phyloP scores from a whole-genome alignment of 148 eudicot species.

The Agrostemma githago region DNA sequence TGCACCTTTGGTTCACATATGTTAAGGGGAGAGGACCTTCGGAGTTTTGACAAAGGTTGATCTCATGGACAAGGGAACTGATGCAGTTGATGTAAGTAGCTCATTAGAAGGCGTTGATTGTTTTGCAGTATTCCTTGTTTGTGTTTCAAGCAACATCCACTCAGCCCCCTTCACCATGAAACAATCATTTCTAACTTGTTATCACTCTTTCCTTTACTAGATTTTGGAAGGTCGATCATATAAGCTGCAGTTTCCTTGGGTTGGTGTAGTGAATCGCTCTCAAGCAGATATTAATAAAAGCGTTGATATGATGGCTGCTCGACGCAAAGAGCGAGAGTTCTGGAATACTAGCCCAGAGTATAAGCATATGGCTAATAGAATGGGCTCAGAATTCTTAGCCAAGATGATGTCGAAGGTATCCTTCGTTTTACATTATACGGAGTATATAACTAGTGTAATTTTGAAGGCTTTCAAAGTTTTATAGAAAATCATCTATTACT shows the following conservation, averaged over 20 bases:
- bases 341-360: conserved; percentile 78
- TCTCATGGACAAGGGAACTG: conserved; percentile 78
- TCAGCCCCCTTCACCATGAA: not conserved
- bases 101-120: not conserved
- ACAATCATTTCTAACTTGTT: not conserved
- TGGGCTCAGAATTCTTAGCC: conserved; percentile 96
- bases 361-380: conserved; percentile 74
- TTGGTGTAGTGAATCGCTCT: conserved; percentile 96
- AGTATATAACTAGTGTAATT: not conserved
- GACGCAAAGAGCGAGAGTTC: conserved; percentile 81
- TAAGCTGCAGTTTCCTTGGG: conserved; percentile 88
- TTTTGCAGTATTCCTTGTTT: not conserved
- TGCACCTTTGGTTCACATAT: conserved; percentile 9
- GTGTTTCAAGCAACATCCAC: not conserved
- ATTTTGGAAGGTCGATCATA: conserved; percentile 87
- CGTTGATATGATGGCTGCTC: conserved; percentile 93
- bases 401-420: conserved; percentile 86
- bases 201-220: conserved; percentile 30
- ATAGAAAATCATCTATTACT: not conserved
- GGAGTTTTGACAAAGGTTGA: conserved; percentile 73
- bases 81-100: conserved; percentile 63
- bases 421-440: not conserved
- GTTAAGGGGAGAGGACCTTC: conserved; percentile 69
- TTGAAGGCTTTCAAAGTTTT: not conserved
- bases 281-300: conserved; percentile 95